Conservation (phyloP, 2,329 filamentous ascomycete species). For the Aspergillus felis region DNA sequence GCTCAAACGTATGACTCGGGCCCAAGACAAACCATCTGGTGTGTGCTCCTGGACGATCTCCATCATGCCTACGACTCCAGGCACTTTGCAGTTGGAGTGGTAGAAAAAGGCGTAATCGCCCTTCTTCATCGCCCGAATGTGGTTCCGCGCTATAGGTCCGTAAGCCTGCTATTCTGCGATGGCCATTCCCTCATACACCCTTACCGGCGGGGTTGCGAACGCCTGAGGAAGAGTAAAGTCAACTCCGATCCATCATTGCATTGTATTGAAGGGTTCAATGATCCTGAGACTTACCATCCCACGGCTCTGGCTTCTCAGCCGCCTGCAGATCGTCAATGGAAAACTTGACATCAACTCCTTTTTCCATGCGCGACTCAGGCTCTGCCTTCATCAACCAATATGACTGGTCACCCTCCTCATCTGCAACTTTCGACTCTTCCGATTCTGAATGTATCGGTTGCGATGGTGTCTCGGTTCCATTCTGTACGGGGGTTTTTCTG, state of each 20-base stretch:
- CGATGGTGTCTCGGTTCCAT: conserved; percentile 13
- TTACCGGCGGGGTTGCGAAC: conserved; percentile 44
- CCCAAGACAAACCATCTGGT: conserved; percentile 61
- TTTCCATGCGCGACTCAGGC: conserved; percentile 80
- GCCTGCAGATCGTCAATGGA: conserved; percentile 84
- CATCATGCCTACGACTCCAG: conserved; percentile 83
- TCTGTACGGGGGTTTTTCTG: conserved; percentile 16
- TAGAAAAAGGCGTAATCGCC: conserved; percentile 97
- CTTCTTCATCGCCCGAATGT: conserved; percentile 84
- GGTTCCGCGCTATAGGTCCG: conserved; percentile 64
- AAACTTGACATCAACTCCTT: conserved; percentile 84
- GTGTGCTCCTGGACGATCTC: conserved; percentile 82
- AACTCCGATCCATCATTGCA: not conserved
- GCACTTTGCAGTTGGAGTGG: conserved; percentile 87
- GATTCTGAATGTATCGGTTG: conserved; percentile 15
- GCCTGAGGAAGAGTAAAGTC: conserved; percentile 26
- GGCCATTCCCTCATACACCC: conserved; percentile 7
- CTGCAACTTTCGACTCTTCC: conserved; percentile 9
- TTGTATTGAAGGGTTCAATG: not conserved
- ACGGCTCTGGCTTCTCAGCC: conserved; percentile 74
- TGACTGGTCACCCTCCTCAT: conserved; percentile 33
- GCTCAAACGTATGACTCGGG: conserved; percentile 12
- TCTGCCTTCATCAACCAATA: conserved; percentile 88
- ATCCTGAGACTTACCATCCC: conserved; percentile 67
- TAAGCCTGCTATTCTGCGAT: conserved; percentile 12